Evolutionary conservation across 257 asterid genomes (phyloP), one percentile per base, ranked within the genome.

Genomic region (Gentiana straminea): DNA sequence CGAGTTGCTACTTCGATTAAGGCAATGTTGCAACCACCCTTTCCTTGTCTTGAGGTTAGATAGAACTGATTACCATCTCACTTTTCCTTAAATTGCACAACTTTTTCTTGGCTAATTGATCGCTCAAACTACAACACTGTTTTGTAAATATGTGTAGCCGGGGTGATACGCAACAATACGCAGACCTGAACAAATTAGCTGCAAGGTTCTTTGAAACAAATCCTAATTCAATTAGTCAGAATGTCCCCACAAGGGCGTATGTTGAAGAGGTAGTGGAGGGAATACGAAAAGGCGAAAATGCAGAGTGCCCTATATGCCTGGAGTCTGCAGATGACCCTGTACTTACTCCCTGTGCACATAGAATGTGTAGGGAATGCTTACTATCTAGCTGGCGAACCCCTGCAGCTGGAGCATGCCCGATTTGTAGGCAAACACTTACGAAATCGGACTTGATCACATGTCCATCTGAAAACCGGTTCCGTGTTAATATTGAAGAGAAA

Each of bases 11-110:
- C 93, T 88, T 59, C 81, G 94, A 47, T 68, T 88, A 65, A 84
- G 96, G 73, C 96, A 88, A 66, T 88, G 96, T 46, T 88, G 96
- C 79, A 88, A 80, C 72, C 94, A 88, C 63, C 96, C 96, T 46
- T 82, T 82, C 76, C 93, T 88, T 61, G 94, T 84, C 12, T 80
- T 82, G 96, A 84, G 94, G 96, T 84, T 49, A 50, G 64, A 59
- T 49, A 50, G 64, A 59, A 49, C 2, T 7, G 5, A 8, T 8
- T 53, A 56, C 8, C 32, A 34, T 13, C 34, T 24, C 33, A 37
- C n/a, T 32, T 35, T 33, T 13, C 49, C 38, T 1, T 41, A 41
- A 41, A 41, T 41, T 24, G 24, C 46, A 41, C 9, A 41, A 10
- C 7, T 10, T 5, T 7, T 39, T 41, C 46, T 41, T 5, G 46